Percentiles rank a stretch among this genome's conserved stretches.
phyloP scores from a whole-genome alignment of 83 land plant species.

The Picea abies region DNA sequence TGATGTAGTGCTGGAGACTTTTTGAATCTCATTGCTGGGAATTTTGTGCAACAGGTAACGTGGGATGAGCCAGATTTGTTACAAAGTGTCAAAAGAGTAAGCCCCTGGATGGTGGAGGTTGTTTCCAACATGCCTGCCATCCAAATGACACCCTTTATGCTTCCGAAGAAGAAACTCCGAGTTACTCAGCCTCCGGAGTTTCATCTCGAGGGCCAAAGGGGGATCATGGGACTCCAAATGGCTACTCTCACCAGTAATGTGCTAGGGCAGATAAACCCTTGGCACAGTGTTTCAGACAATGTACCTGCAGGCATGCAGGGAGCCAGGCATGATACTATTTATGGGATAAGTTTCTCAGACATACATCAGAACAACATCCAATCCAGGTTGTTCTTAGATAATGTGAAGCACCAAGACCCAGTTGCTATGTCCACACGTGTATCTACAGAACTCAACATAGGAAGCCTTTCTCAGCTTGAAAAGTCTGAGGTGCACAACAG shows the following conservation, averaged over 20 bases:
- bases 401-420: conserved; percentile 14
- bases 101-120: conserved; percentile 91
- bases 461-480: neutral
- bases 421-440: conserved; percentile 13
- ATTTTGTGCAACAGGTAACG: conserved; percentile 64
- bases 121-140: conserved; percentile 75
- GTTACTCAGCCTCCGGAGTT: conserved; percentile 55
- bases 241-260: conserved; percentile 60
- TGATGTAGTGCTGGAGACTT: neutral
- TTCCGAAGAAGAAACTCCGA: conserved; percentile 69
- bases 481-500: conserved; percentile 13
- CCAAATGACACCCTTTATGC: conserved; percentile 70
- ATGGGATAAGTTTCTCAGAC: conserved; percentile 44
- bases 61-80: conserved; percentile 96
- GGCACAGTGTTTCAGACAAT: conserved; percentile 61
- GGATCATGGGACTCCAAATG: conserved; percentile 51
- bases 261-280: conserved; percentile 64
- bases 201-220: conserved; percentile 51
- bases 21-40: neutral
- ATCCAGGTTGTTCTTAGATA: conserved; percentile 31
- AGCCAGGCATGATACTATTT: conserved; percentile 94
- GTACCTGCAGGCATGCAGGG: conserved; percentile 99
- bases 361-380: conserved; percentile 45
- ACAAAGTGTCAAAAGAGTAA: conserved; percentile 84
- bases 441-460: conserved; percentile 22